phyloP scores from a whole-genome alignment of 164 flowering plant species.

The Litsea cubeba region DNA sequence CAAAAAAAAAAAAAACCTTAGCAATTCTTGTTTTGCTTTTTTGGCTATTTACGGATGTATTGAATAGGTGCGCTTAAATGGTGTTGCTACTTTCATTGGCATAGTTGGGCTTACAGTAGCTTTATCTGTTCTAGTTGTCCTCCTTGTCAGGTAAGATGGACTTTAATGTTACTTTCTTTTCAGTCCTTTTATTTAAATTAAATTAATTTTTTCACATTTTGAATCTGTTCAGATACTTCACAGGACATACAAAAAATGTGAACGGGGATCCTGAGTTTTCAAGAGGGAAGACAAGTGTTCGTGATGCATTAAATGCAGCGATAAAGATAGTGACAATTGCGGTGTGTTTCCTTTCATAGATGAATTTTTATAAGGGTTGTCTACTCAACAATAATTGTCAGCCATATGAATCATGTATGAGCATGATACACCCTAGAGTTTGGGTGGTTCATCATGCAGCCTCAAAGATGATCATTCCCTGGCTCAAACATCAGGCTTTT shows the following conservation, averaged over 20 bases:
- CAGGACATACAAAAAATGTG: slow-evolving; percentile 59
- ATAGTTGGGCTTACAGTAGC: slow-evolving; percentile 84
- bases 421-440: no score
- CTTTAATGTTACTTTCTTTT: background rate
- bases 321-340: slow-evolving; percentile 82
- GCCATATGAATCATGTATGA: no score
- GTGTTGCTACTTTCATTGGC: slow-evolving; percentile 94
- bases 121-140: slow-evolving; percentile 59
- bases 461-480: no score
- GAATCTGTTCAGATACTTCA: slow-evolving; percentile 52
- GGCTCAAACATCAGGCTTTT: no score
- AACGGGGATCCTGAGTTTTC: slow-evolving; percentile 39
- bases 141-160: slow-evolving; percentile 53
- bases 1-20: background rate
- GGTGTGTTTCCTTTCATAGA: slow-evolving; percentile 30
- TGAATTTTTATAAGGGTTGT: no score
- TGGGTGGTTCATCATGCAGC: no score
- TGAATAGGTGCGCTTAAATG: slow-evolving; percentile 87
- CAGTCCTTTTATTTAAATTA: background rate
- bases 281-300: slow-evolving; percentile 46
- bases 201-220: background rate
- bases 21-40: background rate
- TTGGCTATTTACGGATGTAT: background rate
- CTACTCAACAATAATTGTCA: no score
- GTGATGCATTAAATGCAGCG: slow-evolving; percentile 64